phyloP scores from a whole-genome alignment of 2,329 filamentous ascomycete genomes.

The Pseudopyrenochaeta lycopersici region DNA sequence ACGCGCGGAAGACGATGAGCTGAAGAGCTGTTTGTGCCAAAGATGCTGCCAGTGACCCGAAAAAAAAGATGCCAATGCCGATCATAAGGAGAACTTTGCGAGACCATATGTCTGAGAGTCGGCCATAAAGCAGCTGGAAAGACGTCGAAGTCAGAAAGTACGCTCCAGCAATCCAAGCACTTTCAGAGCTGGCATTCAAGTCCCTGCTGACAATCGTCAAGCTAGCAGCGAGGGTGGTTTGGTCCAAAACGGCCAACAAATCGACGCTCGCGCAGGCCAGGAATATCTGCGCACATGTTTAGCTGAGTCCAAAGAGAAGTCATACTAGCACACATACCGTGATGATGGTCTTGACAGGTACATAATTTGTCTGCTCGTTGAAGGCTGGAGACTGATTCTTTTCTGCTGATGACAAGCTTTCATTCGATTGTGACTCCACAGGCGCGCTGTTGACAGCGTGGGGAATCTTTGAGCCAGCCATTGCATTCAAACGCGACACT shows the following conservation, averaged over 20 bases:
- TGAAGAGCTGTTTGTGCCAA: conserved; percentile 60
- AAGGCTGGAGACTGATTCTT: conserved; percentile 10
- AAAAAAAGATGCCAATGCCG: conserved; percentile 57
- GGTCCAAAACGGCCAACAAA: conserved; percentile 29
- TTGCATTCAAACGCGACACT: background rate
- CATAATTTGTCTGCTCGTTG: conserved; percentile 34
- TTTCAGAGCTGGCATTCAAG: conserved; percentile 55
- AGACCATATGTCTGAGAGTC: conserved; percentile 69
- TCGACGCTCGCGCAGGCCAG: conserved; percentile 33
- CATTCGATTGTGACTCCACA: background rate
- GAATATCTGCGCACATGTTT: conserved; percentile 20
- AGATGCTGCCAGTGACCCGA: conserved; percentile 65
- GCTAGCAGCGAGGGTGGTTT: conserved; percentile 32
- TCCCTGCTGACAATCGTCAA: conserved; percentile 35
- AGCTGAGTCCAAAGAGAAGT: background rate
- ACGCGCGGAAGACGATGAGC: conserved; percentile 68
- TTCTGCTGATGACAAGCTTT: background rate
- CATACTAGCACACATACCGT: conserved; percentile 11
- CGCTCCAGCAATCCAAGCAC: conserved; percentile 65
- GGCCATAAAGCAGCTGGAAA: conserved; percentile 72
- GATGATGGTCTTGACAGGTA: conserved; percentile 28
- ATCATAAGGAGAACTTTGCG: conserved; percentile 56
- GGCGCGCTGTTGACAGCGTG: background rate
- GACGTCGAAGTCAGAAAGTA: conserved; percentile 67
- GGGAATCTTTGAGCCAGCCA: background rate